Evolutionary conservation across 1,284 basidiomycete genomes (phyloP).

Genomic region (Sporisorium reilianum): DNA sequence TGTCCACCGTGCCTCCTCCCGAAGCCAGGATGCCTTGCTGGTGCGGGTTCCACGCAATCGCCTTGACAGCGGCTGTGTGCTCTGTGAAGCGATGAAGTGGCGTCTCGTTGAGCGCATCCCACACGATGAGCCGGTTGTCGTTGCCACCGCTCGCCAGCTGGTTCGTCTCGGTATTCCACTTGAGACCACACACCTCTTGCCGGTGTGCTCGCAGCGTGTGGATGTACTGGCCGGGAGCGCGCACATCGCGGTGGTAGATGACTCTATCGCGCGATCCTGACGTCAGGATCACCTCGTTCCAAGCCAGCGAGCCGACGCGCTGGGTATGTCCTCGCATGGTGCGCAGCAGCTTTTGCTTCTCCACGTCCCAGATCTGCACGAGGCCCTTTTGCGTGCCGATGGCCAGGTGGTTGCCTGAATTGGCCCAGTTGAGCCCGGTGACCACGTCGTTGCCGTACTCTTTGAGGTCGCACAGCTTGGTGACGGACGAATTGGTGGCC

Average conservation of each 20-base stretch:
- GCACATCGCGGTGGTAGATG: constrained; percentile 92
- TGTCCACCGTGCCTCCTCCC: constrained; percentile 96
- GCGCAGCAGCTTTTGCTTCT: constrained; percentile 80
- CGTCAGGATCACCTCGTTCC: constrained; percentile 89
- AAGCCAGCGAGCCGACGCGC: constrained; percentile 91
- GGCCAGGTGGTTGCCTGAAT: constrained; percentile 77
- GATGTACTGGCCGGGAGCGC: constrained; percentile 79
- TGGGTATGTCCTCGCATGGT: constrained; percentile 86
- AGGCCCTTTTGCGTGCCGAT: constrained; percentile 89
- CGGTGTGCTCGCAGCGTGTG: constrained; percentile 83
- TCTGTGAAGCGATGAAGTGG: constrained; percentile 95
- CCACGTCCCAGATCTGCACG: constrained; percentile 95
- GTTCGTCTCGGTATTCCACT: constrained; percentile 84
- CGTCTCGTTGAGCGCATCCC: constrained; percentile 76
- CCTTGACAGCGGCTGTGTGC: constrained; percentile 96
- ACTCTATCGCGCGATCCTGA: constrained; percentile 91
- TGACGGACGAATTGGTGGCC: constrained; percentile 90
- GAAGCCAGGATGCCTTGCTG: constrained; percentile 89
- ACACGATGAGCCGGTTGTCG: constrained; percentile 98
- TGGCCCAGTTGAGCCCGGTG: constrained; percentile 75
- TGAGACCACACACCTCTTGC: constrained; percentile 95
- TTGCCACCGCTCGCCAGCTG: constrained; percentile 94
- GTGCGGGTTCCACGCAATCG: constrained; percentile 97
- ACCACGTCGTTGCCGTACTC: constrained; percentile 70
- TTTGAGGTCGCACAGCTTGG: constrained; percentile 86